Evolutionary conservation across 2,329 filamentous ascomycete genomes (phyloP), one percentile per base, ranked within the genome.

Genomic region (Nemania sp.): DNA sequence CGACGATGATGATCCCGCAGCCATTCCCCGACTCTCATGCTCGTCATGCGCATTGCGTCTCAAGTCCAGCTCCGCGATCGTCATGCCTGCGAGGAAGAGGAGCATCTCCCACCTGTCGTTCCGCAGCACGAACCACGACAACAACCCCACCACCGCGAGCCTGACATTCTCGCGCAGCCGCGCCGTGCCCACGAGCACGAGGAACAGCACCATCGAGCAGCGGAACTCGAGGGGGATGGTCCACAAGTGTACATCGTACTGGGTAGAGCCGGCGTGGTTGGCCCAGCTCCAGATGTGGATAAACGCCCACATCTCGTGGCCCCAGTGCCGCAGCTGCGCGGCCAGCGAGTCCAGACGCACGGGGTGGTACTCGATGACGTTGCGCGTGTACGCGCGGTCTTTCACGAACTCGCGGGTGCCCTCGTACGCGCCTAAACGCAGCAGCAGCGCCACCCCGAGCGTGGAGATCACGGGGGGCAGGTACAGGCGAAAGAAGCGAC

Each of bases 211-310:
- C 75, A 90, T 83, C 2, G 86, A 88, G 75, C 84, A 86, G 67
- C 85, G 82, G 73, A 87, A 88, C 75, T 90, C 88, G 54, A 88
- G 83, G 2, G 88, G 87, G 51, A 90, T 89, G 5, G 88, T 89
- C 88, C 88, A 90, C 26, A 89, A 77, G 69, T 90, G 88, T 27
- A 86, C 82, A 72, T 89, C 86, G 72, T 88, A 87, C 24, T 77
- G 80, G 76, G 82, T 86, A 47, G 79, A 82, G 62, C 84, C 85
- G 18, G 81, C 84, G 67, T 81, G 83, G 79, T 63, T 51, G 1
- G 82, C 79, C 85, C 85, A 87, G 67, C 80, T 79, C 77, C 85
- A 88, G 24, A 87, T 75, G 60, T 87, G 83, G 29, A 87, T 72
- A 68, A 87, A 86, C 27, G 80, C 76, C 70, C 81, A 85, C 81